Base-by-base conservation (phyloP, 2,329 filamentous ascomycete genomes). In the Parafenestella ontariensis region DNA sequence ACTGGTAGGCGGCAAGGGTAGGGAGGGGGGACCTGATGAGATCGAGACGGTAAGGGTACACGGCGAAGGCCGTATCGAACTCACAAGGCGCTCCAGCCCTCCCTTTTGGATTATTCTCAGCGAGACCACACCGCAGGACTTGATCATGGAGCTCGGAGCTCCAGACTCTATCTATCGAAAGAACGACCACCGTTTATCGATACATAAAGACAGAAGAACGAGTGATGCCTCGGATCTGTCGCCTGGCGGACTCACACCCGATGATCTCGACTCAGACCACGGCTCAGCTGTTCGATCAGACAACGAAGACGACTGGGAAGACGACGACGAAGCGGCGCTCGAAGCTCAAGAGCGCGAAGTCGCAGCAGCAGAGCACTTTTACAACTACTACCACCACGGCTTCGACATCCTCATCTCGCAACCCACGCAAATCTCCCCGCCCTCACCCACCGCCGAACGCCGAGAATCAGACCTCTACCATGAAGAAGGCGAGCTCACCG, bases 361-460 rank as follows among this genome's bases (percentile, higher is more conserved):
- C 63, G 87, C 76, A 3, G 85, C 87, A 1, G 84, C 87, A 3
- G 91, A 96, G 71, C 77, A 81, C 33, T 99, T 98, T 73, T 97
- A 95, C 77, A 98, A 98, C 74, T 99, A 99, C 74, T 99, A 97
- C 72, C 89, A 94, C 62, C 88, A 96, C 58, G 95, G 95, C 1
- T 96, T 99, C 70, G 95, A 99, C 74, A 85, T 97, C 9, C 83
- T 98, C 5, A 85, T 99, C n/a, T 96, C 94, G 0, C 87, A 87
- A 26, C 89, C 91, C 0, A 86, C 85, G 0, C 61, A 71, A 18
- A 69, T 74, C 29, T 74, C 75, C 2, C 82, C 5, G 81, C 89
- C 3, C 20, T 73, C 70, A 21, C 72, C 85, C 20, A 79, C 81
- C 6, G 87, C 89, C 0, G 89, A 88, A 11, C 78, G 81, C 5